These are phyloP conservation scores for Citrullus amarus DNA, from an alignment of 306 rosid species.

Conservation along the genomic window DNA sequence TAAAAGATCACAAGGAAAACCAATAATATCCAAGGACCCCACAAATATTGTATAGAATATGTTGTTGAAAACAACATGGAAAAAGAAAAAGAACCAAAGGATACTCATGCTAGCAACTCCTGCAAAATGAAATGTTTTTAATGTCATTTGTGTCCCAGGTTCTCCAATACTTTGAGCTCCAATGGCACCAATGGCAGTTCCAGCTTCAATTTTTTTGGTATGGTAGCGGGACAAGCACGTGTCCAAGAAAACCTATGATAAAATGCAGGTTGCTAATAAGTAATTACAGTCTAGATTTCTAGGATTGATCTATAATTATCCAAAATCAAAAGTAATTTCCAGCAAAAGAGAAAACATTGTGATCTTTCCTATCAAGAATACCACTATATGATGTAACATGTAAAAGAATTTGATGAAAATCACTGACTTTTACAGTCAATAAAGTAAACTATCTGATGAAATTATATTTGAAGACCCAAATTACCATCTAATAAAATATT, in stretches of 20 bases:
- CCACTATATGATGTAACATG: background rate
- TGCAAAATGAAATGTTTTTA: conserved; percentile 95
- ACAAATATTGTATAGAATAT: background rate
- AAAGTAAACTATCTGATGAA: background rate
- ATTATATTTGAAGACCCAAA: background rate
- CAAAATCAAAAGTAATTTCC: background rate
- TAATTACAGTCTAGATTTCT: background rate
- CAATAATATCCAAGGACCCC: conserved; percentile 10
- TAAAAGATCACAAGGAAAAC: conserved; percentile 30
- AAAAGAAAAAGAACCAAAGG: conserved; percentile 27
- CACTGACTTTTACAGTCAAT: background rate
- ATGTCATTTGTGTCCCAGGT: conserved; percentile 97
- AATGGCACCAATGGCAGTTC: conserved; percentile 87
- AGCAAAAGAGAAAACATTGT: background rate
- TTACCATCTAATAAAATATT: background rate
- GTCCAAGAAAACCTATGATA: conserved; percentile 56
- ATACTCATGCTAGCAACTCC: conserved; percentile 99
- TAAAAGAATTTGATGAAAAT: background rate
- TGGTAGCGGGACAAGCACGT: conserved; percentile 75
- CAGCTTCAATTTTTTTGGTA: conserved; percentile 67
- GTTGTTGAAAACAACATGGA: background rate
- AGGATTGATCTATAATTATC: background rate
- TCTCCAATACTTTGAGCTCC: conserved; percentile 99
- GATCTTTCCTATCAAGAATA: background rate
- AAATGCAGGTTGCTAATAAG: background rate